Evolutionary conservation across 208 protist genomes (phyloP).

Genomic region (Leishmania lainsoni): DNA sequence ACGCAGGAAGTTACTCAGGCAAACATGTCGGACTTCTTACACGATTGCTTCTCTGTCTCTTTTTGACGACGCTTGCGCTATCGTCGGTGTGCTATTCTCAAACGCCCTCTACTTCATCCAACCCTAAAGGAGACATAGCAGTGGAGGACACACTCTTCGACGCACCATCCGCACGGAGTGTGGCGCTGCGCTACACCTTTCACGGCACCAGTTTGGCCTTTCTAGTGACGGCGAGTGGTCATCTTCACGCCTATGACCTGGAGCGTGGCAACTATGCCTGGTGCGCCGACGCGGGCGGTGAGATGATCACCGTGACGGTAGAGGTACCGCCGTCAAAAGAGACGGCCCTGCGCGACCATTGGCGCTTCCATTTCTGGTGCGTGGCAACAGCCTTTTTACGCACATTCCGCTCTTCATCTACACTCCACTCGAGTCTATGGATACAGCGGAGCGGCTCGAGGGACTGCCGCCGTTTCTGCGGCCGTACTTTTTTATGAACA

Average conservation of each 20-base stretch:
- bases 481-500: constrained; percentile 70
- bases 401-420: constrained; percentile 27
- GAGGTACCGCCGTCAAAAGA: constrained; percentile 29
- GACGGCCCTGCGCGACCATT: constrained; percentile 40
- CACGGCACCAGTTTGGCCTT: constrained; percentile 40
- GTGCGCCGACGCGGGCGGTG: constrained; percentile 38
- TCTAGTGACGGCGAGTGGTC: constrained; percentile 50
- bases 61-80: constrained; percentile 2
- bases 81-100: neutral
- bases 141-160: neutral
- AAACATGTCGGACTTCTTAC: neutral
- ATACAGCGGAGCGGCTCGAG: constrained; percentile 7
- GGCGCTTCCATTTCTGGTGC: constrained; percentile 68
- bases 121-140: neutral
- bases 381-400: constrained; percentile 68
- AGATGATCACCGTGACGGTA: constrained; percentile 30
- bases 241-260: constrained; percentile 47
- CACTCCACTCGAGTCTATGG: neutral
- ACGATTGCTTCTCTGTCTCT: neutral
- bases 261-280: constrained; percentile 40
- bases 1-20: neutral
- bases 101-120: neutral
- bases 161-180: neutral
- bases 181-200: constrained; percentile 49
- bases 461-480: constrained; percentile 18